phyloP scores from a whole-genome alignment of 164 flowering plant species.

The Dillenia suffruticosa region DNA sequence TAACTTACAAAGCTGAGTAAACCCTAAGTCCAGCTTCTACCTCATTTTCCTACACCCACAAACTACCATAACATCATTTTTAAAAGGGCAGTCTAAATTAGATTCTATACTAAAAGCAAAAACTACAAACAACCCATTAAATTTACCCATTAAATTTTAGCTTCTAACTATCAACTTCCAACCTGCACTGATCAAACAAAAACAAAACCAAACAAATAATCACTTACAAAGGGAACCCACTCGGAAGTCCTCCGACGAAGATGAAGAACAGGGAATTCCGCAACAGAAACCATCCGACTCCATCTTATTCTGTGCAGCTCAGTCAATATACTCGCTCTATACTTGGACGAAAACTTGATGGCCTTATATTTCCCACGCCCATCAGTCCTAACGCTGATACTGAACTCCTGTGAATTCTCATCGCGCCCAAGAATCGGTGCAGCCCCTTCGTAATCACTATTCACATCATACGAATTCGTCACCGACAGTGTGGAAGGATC shows the following conservation, averaged over 20 bases:
- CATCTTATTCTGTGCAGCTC: constrained; percentile 72
- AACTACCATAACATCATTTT: too few relatives aligned
- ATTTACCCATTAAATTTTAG: too few relatives aligned
- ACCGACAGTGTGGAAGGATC: constrained; percentile 77
- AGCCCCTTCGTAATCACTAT: constrained; percentile 67
- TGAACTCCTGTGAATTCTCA: constrained; percentile 77
- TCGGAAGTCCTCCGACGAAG: constrained; percentile 63
- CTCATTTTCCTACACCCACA: too few relatives aligned
- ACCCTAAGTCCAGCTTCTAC: too few relatives aligned
- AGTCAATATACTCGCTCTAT: constrained; percentile 81
- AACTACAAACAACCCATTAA: too few relatives aligned
- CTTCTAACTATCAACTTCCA: too few relatives aligned
- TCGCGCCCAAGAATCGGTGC: constrained; percentile 70
- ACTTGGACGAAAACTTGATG: constrained; percentile 78
- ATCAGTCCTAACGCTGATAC: constrained; percentile 75
- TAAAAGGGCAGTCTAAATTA: too few relatives aligned
- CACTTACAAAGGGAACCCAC: constrained; percentile 92
- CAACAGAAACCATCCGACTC: constrained; percentile 43
- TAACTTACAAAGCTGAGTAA: too few relatives aligned
- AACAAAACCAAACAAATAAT: background rate
- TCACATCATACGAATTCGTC: constrained; percentile 83
- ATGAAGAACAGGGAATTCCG: constrained; percentile 83
- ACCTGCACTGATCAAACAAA: too few relatives aligned
- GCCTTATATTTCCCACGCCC: constrained; percentile 84
- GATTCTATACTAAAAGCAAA: too few relatives aligned